Evolutionary conservation across 108 stramenopile genomes (phyloP).

Genomic region (Pseudonitzschia delicatissima): DNA sequence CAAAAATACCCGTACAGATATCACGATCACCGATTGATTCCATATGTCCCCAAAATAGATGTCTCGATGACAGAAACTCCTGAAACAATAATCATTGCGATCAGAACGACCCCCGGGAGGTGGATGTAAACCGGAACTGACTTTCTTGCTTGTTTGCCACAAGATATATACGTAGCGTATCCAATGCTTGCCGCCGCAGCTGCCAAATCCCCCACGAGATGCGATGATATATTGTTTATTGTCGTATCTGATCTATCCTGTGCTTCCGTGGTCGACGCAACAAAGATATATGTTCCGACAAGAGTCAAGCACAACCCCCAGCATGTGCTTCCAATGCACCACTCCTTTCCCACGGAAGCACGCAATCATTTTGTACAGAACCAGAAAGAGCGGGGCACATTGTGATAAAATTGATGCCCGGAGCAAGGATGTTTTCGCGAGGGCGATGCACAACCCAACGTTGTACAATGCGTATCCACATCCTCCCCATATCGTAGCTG

Average conservation of each 20-base stretch:
- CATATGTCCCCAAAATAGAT: not conserved
- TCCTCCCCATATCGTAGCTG: not conserved
- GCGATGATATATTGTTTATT: no score
- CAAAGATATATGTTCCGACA: conserved; percentile 6
- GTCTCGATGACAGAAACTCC: not conserved
- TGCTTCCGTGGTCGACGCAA: not conserved
- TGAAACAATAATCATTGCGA: conserved; percentile 1
- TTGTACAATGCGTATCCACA: conserved; percentile 11
- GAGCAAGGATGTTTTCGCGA: conserved; percentile 14
- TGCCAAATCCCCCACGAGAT: not conserved
- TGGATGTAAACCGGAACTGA: conserved; percentile 1
- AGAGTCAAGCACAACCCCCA: conserved; percentile 8
- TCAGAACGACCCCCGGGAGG: not conserved
- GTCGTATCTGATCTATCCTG: not conserved
- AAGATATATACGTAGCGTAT: conserved; percentile 8
- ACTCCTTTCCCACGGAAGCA: not conserved
- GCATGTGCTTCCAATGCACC: not conserved
- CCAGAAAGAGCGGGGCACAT: conserved; percentile 5
- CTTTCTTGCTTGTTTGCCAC: conserved; percentile 4
- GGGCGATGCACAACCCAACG: conserved; percentile 7
- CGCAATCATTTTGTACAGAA: not conserved
- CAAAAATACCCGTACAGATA: not conserved
- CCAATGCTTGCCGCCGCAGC: not conserved
- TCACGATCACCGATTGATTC: not conserved
- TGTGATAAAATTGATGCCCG: conserved; percentile 8